A percentile compares a stretch with the other conserved stretches of the same genome.
Conservation (phyloP, 1,139 yeast genomes). For the Saccharomyces pastorianus region DNA sequence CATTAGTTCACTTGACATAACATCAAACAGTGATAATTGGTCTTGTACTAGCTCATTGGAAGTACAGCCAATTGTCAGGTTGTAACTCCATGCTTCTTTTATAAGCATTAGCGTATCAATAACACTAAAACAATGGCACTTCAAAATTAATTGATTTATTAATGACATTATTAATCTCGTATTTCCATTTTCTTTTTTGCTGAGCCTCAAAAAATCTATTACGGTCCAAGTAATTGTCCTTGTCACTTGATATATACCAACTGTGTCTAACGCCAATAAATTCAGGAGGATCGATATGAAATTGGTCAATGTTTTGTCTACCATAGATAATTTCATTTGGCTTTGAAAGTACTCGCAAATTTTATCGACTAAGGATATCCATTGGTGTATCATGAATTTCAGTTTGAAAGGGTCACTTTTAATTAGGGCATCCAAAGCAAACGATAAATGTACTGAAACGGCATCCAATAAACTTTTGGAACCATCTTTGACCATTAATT, state of each 20-base stretch:
- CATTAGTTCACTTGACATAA: slow-evolving; percentile 20
- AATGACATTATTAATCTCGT: slow-evolving; percentile 18
- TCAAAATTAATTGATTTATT: slow-evolving; percentile 17
- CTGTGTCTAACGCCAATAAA: slow-evolving; percentile 19
- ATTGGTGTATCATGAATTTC: slow-evolving; percentile 22
- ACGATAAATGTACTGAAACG: slow-evolving; percentile 21
- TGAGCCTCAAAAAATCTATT: slow-evolving; percentile 10
- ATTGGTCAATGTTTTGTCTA: slow-evolving; percentile 19
- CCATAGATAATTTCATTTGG: slow-evolving; percentile 11
- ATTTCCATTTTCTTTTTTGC: slow-evolving; percentile 19
- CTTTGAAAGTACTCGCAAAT: slow-evolving; percentile 10
- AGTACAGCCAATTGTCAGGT: slow-evolving; percentile 13
- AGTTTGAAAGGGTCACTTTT: slow-evolving; percentile 18
- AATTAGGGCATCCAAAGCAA: slow-evolving; percentile 17
- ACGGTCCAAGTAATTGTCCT: slow-evolving; percentile 10
- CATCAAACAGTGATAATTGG: slow-evolving; percentile 20
- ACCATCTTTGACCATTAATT: slow-evolving; percentile 14
- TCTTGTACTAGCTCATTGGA: slow-evolving; percentile 14
- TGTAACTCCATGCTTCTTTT: slow-evolving; percentile 15
- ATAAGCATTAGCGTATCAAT: slow-evolving; percentile 12
- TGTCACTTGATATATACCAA: slow-evolving; percentile 14
- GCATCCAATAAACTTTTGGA: slow-evolving; percentile 15
- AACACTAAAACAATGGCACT: slow-evolving; percentile 17
- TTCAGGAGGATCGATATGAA: slow-evolving; percentile 14
- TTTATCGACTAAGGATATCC: slow-evolving; percentile 19